Conservation (phyloP, 768 basidiomycete species). For the Suillus lakei region DNA sequence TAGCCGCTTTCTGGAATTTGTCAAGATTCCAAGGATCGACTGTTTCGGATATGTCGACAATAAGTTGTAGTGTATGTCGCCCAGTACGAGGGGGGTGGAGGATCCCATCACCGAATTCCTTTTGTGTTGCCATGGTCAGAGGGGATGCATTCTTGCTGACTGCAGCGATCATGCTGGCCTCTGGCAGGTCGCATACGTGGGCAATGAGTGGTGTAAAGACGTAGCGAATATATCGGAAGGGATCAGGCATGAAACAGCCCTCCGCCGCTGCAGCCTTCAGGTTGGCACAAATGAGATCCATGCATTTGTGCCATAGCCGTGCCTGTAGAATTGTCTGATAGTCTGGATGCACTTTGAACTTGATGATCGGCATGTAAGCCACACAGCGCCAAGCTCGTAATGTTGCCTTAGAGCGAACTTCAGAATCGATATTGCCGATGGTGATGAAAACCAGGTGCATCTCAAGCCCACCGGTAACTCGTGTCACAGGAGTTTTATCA, state of each 20-base stretch:
- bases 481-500: slow-evolving; percentile 39
- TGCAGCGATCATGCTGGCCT: slow-evolving; percentile 6
- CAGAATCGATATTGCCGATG: slow-evolving; percentile 31
- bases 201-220: background rate
- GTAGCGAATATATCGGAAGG: slow-evolving; percentile 1
- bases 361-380: slow-evolving; percentile 32
- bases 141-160: slow-evolving; percentile 12
- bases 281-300: slow-evolving; percentile 34
- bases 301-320: slow-evolving; percentile 33
- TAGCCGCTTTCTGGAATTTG: slow-evolving; percentile 27
- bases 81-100: slow-evolving; percentile 2
- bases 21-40: slow-evolving; percentile 29
- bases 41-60: background rate
- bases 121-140: slow-evolving; percentile 6
- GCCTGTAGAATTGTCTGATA: slow-evolving; percentile 27
- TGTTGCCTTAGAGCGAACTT: slow-evolving; percentile 16
- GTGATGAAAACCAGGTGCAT: slow-evolving; percentile 29
- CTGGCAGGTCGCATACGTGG: slow-evolving; percentile 4
- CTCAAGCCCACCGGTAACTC: slow-evolving; percentile 31
- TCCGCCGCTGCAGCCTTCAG: slow-evolving; percentile 32
- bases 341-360: slow-evolving; percentile 26
- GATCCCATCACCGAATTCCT: slow-evolving; percentile 10
- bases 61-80: background rate
- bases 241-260: slow-evolving; percentile 34
- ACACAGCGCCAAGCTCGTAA: slow-evolving; percentile 16